Conservation (phyloP, 208 protist species). For the Trypanosoma cruzi region DNA sequence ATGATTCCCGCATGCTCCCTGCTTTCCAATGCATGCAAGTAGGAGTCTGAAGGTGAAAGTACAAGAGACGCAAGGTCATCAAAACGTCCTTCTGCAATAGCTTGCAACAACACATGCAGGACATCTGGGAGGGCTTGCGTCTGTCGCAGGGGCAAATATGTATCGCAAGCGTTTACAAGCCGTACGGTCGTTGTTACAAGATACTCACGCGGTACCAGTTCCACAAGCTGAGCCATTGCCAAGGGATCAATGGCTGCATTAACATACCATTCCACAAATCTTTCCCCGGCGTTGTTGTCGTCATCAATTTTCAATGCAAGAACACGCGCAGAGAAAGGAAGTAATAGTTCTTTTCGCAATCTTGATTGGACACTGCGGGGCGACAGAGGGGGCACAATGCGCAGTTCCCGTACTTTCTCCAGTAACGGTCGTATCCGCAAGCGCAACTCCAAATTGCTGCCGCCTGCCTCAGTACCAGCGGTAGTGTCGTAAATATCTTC, state of each 20-base stretch:
- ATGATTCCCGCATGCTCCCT: slow-evolving; percentile 35
- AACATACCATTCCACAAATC: slow-evolving; percentile 89
- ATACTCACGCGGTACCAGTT: slow-evolving; percentile 69
- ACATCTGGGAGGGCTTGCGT: slow-evolving; percentile 75
- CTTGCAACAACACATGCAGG: slow-evolving; percentile 62
- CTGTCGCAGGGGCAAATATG: slow-evolving; percentile 33
- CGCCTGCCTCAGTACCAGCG: slow-evolving; percentile 8
- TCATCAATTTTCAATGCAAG: slow-evolving; percentile 54
- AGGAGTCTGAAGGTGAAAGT: slow-evolving; percentile 67
- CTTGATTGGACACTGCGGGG: slow-evolving; percentile 54
- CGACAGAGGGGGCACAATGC: slow-evolving; percentile 45
- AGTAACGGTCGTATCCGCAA: slow-evolving; percentile 19
- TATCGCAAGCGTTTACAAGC: slow-evolving; percentile 68
- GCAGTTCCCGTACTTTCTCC: slow-evolving; percentile 33
- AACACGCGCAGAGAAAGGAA: slow-evolving; percentile 80
- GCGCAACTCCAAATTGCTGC: slow-evolving; percentile 8
- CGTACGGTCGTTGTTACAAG: slow-evolving; percentile 77
- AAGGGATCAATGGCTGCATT: slow-evolving; percentile 75
- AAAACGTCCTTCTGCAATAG: slow-evolving; percentile 56
- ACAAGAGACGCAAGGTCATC: slow-evolving; percentile 63
- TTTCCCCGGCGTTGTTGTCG: slow-evolving; percentile 46
- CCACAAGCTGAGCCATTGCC: slow-evolving; percentile 78
- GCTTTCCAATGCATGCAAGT: slow-evolving; percentile 43
- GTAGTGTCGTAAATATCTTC: slow-evolving; percentile 25
- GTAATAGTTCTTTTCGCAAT: slow-evolving; percentile 73